Percentiles rank a stretch among this genome's conserved stretches.
Conservation (phyloP, 176 grass and related monocot species). For the Juncus effusus region DNA sequence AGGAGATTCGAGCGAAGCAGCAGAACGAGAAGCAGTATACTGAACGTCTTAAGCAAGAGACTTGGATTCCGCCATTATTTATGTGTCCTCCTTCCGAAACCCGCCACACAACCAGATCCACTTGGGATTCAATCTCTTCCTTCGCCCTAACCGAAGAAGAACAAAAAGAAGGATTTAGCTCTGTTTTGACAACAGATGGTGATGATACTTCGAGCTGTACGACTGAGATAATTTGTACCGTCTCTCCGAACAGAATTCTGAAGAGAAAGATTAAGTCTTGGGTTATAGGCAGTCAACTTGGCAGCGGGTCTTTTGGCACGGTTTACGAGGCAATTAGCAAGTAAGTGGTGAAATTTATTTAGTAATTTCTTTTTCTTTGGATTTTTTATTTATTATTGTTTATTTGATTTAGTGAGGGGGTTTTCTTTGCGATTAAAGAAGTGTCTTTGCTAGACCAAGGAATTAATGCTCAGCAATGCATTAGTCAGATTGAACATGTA, state of each 20-base stretch:
- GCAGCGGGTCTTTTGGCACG: slow-evolving; percentile 76
- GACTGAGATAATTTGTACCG: slow-evolving; percentile 66
- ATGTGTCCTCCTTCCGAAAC: slow-evolving; percentile 34
- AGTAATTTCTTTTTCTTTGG: not conserved
- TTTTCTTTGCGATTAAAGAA: slow-evolving; percentile 99
- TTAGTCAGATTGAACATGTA: slow-evolving; percentile 92
- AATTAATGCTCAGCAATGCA: slow-evolving; percentile 68
- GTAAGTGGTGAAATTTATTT: slow-evolving; percentile 46
- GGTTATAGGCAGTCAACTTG: slow-evolving; percentile 64
- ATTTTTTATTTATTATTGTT: slow-evolving; percentile 11
- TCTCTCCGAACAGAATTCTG: slow-evolving; percentile 80
- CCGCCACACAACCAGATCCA: slow-evolving; percentile 29
- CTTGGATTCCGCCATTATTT: slow-evolving; percentile 41
- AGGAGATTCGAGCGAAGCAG: too few relatives aligned
- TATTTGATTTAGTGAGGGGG: slow-evolving; percentile 51
- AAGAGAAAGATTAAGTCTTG: slow-evolving; percentile 79
- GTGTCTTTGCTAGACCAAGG: slow-evolving; percentile 95
- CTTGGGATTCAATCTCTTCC: slow-evolving; percentile 63
- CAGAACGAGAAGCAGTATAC: too few relatives aligned
- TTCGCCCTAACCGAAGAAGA: slow-evolving; percentile 50
- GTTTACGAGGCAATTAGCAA: slow-evolving; percentile 97
- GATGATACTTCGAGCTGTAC: slow-evolving; percentile 74
- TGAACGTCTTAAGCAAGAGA: too few relatives aligned
- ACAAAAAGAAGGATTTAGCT: slow-evolving; percentile 37
- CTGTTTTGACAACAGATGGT: slow-evolving; percentile 24